These are phyloP conservation scores for Trypanosoma theileri DNA, from an alignment of 208 protist species.

Conservation along the genomic window DNA sequence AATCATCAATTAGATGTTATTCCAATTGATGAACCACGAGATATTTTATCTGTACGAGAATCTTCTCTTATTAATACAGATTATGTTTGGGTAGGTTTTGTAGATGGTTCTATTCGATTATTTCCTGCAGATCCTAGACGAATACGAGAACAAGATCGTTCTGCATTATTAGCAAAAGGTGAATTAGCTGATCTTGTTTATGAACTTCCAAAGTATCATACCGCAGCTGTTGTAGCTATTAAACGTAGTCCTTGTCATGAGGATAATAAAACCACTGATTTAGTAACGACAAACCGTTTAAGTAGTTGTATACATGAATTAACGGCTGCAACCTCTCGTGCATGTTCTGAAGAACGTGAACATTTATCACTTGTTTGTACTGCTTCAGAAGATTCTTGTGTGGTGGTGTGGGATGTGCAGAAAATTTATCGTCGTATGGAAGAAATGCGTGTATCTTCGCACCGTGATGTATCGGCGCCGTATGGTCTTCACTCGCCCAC, in stretches of 20 bases:
- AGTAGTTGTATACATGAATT: slow-evolving; percentile 47
- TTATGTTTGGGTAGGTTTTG: slow-evolving; percentile 87
- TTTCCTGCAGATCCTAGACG: slow-evolving; percentile 56
- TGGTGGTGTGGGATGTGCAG: slow-evolving; percentile 83
- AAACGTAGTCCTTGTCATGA: slow-evolving; percentile 71
- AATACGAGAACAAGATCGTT: slow-evolving; percentile 51
- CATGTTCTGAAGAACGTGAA: slow-evolving; percentile 34
- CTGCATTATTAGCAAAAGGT: slow-evolving; percentile 46
- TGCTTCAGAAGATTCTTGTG: slow-evolving; percentile 76
- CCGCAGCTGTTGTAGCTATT: slow-evolving; percentile 64
- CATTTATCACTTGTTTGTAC: slow-evolving; percentile 85
- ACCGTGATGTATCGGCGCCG: background rate
- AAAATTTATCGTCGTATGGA: slow-evolving; percentile 80
- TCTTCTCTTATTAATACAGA: slow-evolving; percentile 70
- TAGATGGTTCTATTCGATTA: slow-evolving; percentile 81
- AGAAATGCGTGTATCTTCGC: slow-evolving; percentile 35
- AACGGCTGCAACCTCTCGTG: slow-evolving; percentile 24
- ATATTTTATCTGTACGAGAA: slow-evolving; percentile 63
- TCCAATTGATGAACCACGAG: slow-evolving; percentile 52
- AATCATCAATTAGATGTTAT: slow-evolving; percentile 61
- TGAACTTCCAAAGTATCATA: slow-evolving; percentile 86
- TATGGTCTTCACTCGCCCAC: background rate
- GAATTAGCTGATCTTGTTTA: slow-evolving; percentile 71
- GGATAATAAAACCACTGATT: slow-evolving; percentile 39
- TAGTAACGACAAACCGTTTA: slow-evolving; percentile 47